Conservation (phyloP, 2,329 filamentous ascomycete species). For the Diaporthe citrichinensis region DNA sequence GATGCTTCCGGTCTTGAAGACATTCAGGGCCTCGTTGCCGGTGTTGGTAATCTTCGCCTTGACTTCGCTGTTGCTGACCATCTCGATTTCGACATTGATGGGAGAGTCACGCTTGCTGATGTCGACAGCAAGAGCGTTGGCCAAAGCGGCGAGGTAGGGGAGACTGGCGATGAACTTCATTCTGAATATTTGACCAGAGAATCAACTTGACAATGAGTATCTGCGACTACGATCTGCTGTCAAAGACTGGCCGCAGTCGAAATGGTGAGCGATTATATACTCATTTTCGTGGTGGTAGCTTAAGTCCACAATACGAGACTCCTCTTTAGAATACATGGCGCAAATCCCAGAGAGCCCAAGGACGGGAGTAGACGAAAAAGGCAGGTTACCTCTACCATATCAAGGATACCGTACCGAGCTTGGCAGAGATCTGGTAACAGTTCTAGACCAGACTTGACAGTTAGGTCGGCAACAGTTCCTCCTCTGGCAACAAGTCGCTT, state of each 20-base stretch:
- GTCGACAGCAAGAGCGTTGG: constrained; percentile 23
- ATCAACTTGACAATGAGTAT: not conserved
- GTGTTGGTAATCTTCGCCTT: constrained; percentile 69
- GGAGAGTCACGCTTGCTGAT: constrained; percentile 54
- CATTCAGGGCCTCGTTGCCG: constrained; percentile 62
- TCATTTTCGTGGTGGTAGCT: not conserved
- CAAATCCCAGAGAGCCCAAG: not conserved
- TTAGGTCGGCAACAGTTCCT: not conserved
- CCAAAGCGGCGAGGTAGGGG: constrained; percentile 51
- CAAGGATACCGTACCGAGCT: not conserved
- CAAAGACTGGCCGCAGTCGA: not conserved
- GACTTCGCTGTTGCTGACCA: constrained; percentile 65
- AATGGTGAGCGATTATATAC: not conserved
- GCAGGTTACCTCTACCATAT: not conserved
- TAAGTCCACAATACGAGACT: not conserved
- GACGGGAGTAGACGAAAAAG: not conserved
- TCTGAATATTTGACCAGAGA: constrained; percentile 39
- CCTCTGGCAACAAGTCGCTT: not conserved
- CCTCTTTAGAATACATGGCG: too few relatives aligned
- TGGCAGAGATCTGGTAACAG: not conserved
- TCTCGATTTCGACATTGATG: constrained; percentile 61
- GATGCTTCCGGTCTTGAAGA: constrained; percentile 68
- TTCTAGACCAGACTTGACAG: not conserved
- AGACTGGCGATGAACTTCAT: constrained; percentile 58
- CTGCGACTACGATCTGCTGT: not conserved